Evolutionary conservation across 805 yeast genomes (phyloP).

Genomic region (Torulaspora indica): DNA sequence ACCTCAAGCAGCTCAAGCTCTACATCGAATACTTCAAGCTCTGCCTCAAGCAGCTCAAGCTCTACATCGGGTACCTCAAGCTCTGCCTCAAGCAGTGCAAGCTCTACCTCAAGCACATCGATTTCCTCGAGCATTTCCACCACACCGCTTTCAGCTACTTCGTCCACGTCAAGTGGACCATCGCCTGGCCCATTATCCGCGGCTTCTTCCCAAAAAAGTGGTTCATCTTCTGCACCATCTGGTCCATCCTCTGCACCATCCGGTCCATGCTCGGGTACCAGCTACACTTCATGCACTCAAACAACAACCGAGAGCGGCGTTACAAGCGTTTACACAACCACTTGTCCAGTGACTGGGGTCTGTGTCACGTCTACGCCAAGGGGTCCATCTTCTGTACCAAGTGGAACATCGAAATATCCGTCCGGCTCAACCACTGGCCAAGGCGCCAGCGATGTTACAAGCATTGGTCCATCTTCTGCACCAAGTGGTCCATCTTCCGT

Average conservation of each 20-base stretch:
- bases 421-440: background rate
- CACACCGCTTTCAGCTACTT: background rate
- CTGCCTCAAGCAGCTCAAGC: background rate
- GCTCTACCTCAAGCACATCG: background rate
- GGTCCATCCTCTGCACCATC: background rate
- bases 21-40: constrained; percentile 1
- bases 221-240: background rate
- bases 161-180: background rate
- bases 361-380: background rate
- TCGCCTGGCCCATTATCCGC: background rate
- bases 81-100: background rate
- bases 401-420: background rate
- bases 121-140: background rate
- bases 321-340: too few species aligned
- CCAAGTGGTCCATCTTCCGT: constrained; percentile 2
- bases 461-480: background rate
- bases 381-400: background rate
- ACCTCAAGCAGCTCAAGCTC: constrained; percentile 1
- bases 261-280: background rate
- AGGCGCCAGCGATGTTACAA: too few species aligned
- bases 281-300: background rate
- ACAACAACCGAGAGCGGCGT: too few species aligned
- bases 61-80: background rate
- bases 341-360: too few species aligned
- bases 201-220: background rate